A percentile compares a stretch with the other conserved stretches of the same genome.
Evolutionary conservation across 139 green algal species (phyloP).

Genomic region (Closterium sp.): DNA sequence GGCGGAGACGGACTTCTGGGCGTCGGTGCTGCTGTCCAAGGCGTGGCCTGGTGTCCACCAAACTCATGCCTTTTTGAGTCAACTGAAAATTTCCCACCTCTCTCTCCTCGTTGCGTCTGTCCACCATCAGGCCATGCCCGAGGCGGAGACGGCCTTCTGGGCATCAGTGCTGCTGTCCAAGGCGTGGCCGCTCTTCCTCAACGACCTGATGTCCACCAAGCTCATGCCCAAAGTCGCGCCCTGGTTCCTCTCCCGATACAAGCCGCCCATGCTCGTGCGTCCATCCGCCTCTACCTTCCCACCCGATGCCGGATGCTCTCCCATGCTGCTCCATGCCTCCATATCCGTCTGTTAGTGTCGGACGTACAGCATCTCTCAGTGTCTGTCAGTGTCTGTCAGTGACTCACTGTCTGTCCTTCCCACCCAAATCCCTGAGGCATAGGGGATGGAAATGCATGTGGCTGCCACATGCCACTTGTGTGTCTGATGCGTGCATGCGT

Average conservation of each 20-base stretch:
- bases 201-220: conserved; percentile 13
- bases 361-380: too few relatives aligned
- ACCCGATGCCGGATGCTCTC: too few relatives aligned
- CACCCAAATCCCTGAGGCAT: too few relatives aligned
- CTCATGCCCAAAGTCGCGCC: conserved; percentile 17
- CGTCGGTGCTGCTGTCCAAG: not conserved
- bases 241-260: conserved; percentile 40
- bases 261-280: conserved; percentile 2
- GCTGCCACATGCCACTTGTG: not conserved
- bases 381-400: too few relatives aligned
- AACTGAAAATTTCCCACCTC: too few relatives aligned
- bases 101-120: not conserved
- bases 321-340: too few relatives aligned
- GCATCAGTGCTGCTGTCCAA: not conserved
- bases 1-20: conserved; percentile 15
- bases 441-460: not conserved
- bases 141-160: conserved; percentile 22
- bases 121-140: not conserved
- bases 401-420: too few relatives aligned
- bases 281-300: not conserved
- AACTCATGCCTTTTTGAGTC: conserved; percentile 7
- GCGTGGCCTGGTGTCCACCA: conserved; percentile 23
- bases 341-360: too few relatives aligned
- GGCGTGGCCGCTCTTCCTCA: not conserved
- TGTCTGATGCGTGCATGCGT: not conserved